Base-by-base conservation (phyloP, 108 stramenopile genomes). In the Skeletonema grethae region DNA sequence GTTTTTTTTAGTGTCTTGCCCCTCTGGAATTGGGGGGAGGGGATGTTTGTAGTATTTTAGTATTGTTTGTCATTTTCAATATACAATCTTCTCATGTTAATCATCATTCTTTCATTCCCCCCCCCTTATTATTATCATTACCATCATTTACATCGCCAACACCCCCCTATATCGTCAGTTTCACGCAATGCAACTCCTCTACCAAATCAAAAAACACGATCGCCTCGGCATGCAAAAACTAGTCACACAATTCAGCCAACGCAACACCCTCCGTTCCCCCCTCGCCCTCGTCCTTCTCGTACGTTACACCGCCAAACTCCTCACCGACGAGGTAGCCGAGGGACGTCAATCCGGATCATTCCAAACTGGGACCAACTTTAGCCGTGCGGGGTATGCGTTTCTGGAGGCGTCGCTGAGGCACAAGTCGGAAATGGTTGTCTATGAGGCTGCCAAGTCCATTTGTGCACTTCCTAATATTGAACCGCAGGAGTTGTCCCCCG, bases 161-260 rank as follows among this genome's bases (percentile, higher is more conserved):
- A n/a, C n/a, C 25, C 32, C 50, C 32, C 31, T 46, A 53, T 29
- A 24, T 50, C 32, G 24, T 53, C 61, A 95, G 74, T 98, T 95
- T 84, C 99, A 99, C 69, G 99, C 98, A 28, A 94, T 99, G 78
- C 92, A 97, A 65, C 90, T 99, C n/a, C 89, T 99, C 16, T 99
- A 99, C 82, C 88, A 96, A 75, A 97, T 98, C 87, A 99, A 99
- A 82, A 85, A 89, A 24, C 94, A 97, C 71, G 99, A 99, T 85
- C 86, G 90, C 25, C 90, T 99, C 16, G 99, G 97, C 11, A 89
- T 99, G 46, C 93, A 95, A 77, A 98, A 98, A 73, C 85, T 98
- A 59, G 97, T 99, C 34, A 70, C 89, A 7, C 96, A 97, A 68
- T 95, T 92, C 53, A 87, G 89, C 65, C 81, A 95, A 62, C 84